These are phyloP conservation scores for Fagopyrum homotropicum DNA, from an alignment of 148 eudicot genomes.

Conservation along the genomic window DNA sequence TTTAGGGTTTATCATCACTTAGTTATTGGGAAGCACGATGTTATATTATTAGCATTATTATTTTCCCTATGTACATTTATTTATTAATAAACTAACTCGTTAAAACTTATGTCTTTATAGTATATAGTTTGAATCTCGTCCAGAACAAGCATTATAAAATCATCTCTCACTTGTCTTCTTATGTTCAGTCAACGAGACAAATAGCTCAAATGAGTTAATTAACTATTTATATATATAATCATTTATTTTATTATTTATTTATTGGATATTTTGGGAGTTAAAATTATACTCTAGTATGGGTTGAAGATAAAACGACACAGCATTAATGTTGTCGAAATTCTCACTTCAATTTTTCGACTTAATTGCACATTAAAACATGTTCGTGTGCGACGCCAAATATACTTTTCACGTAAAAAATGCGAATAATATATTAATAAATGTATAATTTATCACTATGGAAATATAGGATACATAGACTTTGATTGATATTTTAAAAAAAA, in stretches of 20 bases:
- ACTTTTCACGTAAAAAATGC: too few species aligned
- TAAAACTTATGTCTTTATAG: neutral
- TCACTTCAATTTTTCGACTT: neutral
- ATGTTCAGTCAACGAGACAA: conserved; percentile 13
- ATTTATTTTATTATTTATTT: neutral
- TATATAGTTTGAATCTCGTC: conserved; percentile 9
- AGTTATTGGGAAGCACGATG: conserved; percentile 11
- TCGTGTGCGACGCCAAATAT: neutral
- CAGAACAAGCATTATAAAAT: neutral
- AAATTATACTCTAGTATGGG: neutral
- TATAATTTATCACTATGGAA: too few species aligned
- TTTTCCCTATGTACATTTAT: neutral
- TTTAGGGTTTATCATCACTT: conserved; percentile 9
- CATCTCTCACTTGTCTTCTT: conserved; percentile 4
- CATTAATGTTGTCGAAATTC: conserved; percentile 12
- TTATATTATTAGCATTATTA: neutral
- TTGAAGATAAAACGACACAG: neutral
- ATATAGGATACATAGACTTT: too few species aligned
- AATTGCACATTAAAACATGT: neutral
- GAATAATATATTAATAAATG: too few species aligned
- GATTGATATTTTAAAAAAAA: too few species aligned
- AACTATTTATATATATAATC: too few species aligned
- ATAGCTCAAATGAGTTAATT: conserved; percentile 3
- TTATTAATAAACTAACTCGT: neutral
- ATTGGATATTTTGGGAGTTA: neutral